Evolutionary conservation across 352 stramenopile genomes (phyloP).

Genomic region (Phytophthora tubulina): DNA sequence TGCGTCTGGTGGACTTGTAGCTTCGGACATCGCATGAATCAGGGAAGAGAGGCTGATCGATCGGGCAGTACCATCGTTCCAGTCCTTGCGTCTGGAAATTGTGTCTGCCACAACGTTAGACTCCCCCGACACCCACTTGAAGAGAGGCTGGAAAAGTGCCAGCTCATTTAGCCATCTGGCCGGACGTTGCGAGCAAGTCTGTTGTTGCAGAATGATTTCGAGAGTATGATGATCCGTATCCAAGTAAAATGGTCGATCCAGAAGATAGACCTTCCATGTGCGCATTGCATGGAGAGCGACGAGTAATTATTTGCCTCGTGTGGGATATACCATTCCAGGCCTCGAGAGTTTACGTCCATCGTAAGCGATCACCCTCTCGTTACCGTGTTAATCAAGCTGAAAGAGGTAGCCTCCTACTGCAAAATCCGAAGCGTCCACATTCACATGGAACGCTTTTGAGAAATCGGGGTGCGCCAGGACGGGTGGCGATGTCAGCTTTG

Average conservation of each 20-base stretch:
- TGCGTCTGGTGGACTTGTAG: neutral
- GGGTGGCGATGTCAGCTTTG: slow-evolving; percentile 7
- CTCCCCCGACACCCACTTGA: neutral
- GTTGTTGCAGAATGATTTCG: neutral
- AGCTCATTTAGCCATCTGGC: slow-evolving; percentile 7
- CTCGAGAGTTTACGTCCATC: neutral
- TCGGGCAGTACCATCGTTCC: neutral
- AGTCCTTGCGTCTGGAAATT: neutral
- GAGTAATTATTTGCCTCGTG: neutral
- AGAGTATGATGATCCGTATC: slow-evolving; percentile 5
- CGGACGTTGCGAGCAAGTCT: neutral
- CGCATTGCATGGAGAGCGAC: neutral
- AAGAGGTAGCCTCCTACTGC: slow-evolving; percentile 30
- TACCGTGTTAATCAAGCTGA: slow-evolving; percentile 10
- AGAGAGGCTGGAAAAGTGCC: neutral
- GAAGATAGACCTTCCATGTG: slow-evolving; percentile 2
- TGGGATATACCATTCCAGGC: neutral
- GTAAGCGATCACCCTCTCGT: neutral
- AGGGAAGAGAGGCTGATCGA: neutral
- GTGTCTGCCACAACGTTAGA: slow-evolving; percentile 4
- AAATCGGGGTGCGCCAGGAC: slow-evolving; percentile 19
- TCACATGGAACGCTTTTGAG: slow-evolving; percentile 11
- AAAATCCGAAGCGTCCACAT: slow-evolving; percentile 21
- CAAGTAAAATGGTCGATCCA: slow-evolving; percentile 1
- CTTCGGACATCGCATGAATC: neutral